These are phyloP conservation scores for Eucommia ulmoides DNA, from an alignment of 257 asterid genomes.

Conservation along the genomic window DNA sequence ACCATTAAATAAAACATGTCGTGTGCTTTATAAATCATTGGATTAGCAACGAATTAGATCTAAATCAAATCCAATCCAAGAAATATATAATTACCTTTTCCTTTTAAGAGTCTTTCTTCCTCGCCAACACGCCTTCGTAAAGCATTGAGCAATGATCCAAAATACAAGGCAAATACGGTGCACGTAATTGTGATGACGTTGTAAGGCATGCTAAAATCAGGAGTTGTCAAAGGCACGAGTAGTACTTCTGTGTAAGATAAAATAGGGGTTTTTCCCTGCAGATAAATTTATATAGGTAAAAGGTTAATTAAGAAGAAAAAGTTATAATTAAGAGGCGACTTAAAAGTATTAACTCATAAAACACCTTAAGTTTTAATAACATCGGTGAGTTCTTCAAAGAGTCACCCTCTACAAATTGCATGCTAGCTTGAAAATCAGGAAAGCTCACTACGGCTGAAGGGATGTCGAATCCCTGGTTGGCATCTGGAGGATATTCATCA, in stretches of 20 bases:
- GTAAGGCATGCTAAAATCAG: conserved; percentile 99
- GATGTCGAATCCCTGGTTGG: conserved; percentile 97
- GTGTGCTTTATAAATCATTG: background rate
- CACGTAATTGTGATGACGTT: conserved; percentile 95
- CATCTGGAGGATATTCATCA: conserved; percentile 97
- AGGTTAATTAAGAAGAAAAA: conserved; percentile 1
- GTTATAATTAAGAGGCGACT: background rate
- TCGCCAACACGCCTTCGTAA: conserved; percentile 69
- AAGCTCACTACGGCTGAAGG: conserved; percentile 81
- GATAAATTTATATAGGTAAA: conserved; percentile 13
- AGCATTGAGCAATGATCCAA: conserved; percentile 88
- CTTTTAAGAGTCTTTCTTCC: conserved; percentile 66
- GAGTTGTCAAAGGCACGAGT: conserved; percentile 96
- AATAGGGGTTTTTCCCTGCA: conserved; percentile 47
- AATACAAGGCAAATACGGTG: conserved; percentile 88
- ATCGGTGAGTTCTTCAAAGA: conserved; percentile 37
- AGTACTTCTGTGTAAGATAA: conserved; percentile 85
- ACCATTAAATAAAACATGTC: background rate
- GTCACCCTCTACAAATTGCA: conserved; percentile 33
- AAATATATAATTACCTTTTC: conserved; percentile 32
- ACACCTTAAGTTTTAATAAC: conserved; percentile 65
- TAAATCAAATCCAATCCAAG: background rate
- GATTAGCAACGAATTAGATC: background rate
- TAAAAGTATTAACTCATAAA: background rate
- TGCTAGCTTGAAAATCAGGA: conserved; percentile 42